Evolutionary conservation across 164 flowering plant genomes (phyloP).

Genomic region (Euptelea pleiosperma): DNA sequence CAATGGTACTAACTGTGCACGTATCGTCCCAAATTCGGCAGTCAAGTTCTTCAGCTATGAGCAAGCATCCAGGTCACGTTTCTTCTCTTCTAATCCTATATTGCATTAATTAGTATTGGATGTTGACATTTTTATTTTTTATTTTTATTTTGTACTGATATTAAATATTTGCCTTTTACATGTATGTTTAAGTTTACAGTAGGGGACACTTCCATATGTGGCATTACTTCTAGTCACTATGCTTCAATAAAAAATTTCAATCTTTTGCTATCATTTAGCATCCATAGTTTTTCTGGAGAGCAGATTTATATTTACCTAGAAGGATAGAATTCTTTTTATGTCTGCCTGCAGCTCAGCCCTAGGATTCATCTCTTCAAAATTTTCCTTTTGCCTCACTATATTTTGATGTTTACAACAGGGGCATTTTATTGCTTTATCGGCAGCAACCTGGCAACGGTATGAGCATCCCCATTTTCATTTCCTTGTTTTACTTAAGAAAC

Average conservation of each 20-base stretch:
- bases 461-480: slow-evolving; percentile 9
- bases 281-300: no score
- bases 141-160: no score
- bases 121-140: no score
- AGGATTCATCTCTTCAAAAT: background rate
- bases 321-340: background rate
- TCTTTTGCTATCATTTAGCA: no score
- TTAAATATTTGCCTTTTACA: no score
- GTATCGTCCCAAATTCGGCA: slow-evolving; percentile 94
- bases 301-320: background rate
- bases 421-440: slow-evolving; percentile 64
- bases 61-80: slow-evolving; percentile 78
- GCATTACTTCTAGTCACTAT: no score
- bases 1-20: slow-evolving; percentile 97
- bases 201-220: background rate
- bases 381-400: slow-evolving; percentile 1
- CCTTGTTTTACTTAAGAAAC: background rate
- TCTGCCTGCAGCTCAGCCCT: background rate
- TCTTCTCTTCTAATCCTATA: background rate
- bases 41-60: slow-evolving; percentile 98
- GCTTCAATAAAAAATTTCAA: no score
- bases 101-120: background rate
- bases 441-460: slow-evolving; percentile 81
- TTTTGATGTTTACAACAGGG: slow-evolving; percentile 38
- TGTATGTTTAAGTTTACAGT: no score